Evolutionary conservation across 305 asterid genomes (phyloP).

Genomic region (Coffea humblotiana): DNA sequence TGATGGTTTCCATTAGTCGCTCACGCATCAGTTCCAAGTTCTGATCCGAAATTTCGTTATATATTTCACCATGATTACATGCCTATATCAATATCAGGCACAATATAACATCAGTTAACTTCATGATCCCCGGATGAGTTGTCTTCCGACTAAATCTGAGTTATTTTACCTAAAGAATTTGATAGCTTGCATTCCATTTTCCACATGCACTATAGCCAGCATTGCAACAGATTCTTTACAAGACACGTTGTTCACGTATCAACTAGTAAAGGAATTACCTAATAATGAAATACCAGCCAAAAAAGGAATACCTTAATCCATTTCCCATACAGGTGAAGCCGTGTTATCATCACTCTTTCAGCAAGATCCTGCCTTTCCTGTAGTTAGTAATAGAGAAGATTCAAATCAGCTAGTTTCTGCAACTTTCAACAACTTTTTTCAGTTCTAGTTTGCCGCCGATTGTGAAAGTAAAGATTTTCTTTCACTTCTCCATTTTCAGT

Average conservation of each 20-base stretch:
- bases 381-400: background rate
- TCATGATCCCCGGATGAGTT: background rate
- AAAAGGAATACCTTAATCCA: slow-evolving; percentile 65
- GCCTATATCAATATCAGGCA: slow-evolving; percentile 32
- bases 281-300: background rate
- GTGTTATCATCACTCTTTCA: slow-evolving; percentile 84
- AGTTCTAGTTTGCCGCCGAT: background rate
- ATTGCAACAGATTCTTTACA: background rate
- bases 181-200: background rate
- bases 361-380: slow-evolving; percentile 81
- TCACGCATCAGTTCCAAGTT: slow-evolving; percentile 74
- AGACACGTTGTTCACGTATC: background rate
- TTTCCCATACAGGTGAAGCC: slow-evolving; percentile 63
- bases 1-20: slow-evolving; percentile 56
- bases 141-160: background rate
- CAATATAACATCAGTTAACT: background rate
- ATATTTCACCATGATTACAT: slow-evolving; percentile 60
- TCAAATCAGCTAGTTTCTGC: background rate
- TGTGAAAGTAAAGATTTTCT: background rate
- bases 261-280: background rate
- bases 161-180: background rate
- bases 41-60: slow-evolving; percentile 57
- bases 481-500: background rate
- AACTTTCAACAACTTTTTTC: background rate
- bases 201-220: background rate